phyloP scores from a whole-genome alignment of 2,329 filamentous ascomycete species.

The Aspergillus tamarii region DNA sequence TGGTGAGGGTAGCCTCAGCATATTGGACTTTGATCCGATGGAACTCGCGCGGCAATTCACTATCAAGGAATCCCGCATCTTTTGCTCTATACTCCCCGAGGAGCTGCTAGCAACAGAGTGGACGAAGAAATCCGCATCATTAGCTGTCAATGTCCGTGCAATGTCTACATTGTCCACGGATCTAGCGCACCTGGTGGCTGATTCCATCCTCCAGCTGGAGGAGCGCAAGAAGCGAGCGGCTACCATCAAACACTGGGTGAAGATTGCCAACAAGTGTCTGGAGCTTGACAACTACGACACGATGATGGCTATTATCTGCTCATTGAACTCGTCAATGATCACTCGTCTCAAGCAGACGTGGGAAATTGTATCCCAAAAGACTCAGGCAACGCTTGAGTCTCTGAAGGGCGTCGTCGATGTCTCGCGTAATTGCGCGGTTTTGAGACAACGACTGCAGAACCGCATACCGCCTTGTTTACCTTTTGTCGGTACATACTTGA shows the following conservation, averaged over 20 bases:
- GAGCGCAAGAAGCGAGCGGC: constrained; percentile 90
- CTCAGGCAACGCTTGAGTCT: constrained; percentile 75
- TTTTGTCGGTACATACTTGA: constrained; percentile 94
- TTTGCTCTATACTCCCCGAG: constrained; percentile 88
- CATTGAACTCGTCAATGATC: constrained; percentile 88
- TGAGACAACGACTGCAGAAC: constrained; percentile 80
- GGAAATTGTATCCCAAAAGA: constrained; percentile 84
- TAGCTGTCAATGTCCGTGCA: constrained; percentile 86
- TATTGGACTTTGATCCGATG: constrained; percentile 87
- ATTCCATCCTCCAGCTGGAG: constrained; percentile 84
- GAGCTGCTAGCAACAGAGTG: constrained; percentile 91
- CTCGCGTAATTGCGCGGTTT: constrained; percentile 84
- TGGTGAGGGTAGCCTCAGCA: constrained; percentile 69
- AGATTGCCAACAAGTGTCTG: constrained; percentile 82
- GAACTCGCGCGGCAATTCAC: constrained; percentile 93
- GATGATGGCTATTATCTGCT: constrained; percentile 95
- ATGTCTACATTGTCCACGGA: constrained; percentile 94
- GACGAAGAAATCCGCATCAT: constrained; percentile 82
- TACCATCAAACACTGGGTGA: constrained; percentile 97
- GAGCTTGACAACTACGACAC: constrained; percentile 96
- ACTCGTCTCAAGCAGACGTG: constrained; percentile 86
- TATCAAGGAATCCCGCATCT: constrained; percentile 86
- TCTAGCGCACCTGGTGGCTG: constrained; percentile 86
- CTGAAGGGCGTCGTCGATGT: constrained; percentile 87
- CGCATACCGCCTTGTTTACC: constrained; percentile 91